phyloP scores from a whole-genome alignment of 331 rosid species.

The Prunus yedoensis region DNA sequence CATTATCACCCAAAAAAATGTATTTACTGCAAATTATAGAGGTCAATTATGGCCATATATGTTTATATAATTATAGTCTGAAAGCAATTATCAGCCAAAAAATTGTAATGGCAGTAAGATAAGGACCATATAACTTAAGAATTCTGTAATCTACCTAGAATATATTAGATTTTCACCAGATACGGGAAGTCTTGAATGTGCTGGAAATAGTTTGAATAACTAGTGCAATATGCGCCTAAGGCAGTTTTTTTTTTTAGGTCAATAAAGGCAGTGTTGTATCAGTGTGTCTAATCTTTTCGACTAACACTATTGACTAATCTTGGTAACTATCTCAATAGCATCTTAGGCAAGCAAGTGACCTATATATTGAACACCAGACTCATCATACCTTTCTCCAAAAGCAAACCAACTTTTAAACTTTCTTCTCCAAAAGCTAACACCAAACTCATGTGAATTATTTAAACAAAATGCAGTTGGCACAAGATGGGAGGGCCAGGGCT shows the following conservation, averaged over 20 bases:
- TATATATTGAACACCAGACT: not conserved
- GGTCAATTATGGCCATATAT: not conserved
- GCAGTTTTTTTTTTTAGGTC: not conserved
- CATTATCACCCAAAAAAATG: not conserved
- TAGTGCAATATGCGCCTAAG: not conserved
- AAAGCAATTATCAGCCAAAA: not conserved
- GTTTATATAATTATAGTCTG: not conserved
- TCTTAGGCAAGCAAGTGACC: not conserved
- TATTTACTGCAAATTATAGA: not conserved
- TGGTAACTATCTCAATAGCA: not conserved
- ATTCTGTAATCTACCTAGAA: not conserved
- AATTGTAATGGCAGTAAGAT: too few relatives aligned
- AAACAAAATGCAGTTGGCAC: not conserved
- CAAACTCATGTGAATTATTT: not conserved
- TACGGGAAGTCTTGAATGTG: not conserved
- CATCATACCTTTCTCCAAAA: not conserved
- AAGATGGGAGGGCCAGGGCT: not conserved
- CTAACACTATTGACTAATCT: not conserved
- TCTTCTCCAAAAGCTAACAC: not conserved
- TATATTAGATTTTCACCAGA: not conserved
- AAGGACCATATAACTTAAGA: not conserved
- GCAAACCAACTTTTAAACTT: not conserved
- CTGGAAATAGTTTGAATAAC: not conserved
- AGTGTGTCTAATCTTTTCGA: not conserved
- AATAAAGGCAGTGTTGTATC: not conserved